Conservation (phyloP, 805 yeast genomes). For the Kodamaea sagamina region DNA sequence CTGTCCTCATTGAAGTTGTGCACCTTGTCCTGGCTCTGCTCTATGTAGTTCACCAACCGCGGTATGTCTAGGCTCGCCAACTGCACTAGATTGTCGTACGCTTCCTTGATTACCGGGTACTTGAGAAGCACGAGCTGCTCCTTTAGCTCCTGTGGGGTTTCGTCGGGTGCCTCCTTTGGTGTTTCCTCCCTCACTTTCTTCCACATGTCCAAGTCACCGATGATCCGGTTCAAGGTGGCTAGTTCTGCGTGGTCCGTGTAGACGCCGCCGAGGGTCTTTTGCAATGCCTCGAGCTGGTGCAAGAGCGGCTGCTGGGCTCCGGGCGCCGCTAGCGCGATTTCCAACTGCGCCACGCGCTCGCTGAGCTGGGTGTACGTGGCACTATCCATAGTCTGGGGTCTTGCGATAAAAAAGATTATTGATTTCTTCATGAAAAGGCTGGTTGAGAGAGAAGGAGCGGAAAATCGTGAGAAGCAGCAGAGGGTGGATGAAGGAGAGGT, state of each 20-base stretch:
- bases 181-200: conserved; percentile 12
- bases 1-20: conserved; percentile 19
- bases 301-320: conserved; percentile 12
- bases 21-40: conserved; percentile 19
- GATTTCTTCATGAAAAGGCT: background rate
- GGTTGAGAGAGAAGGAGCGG: background rate
- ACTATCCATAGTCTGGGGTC: conserved; percentile 11
- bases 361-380: conserved; percentile 13
- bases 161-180: conserved; percentile 1
- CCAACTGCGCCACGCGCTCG: conserved; percentile 14
- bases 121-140: conserved; percentile 25
- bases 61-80: conserved; percentile 27
- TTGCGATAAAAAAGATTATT: background rate
- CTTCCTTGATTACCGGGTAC: conserved; percentile 23
- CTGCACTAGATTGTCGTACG: conserved; percentile 23
- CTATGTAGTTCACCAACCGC: conserved; percentile 21
- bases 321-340: conserved; percentile 12
- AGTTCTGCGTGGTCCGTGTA: conserved; percentile 23
- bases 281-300: conserved; percentile 19
- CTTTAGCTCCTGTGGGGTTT: background rate
- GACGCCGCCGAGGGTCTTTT: conserved; percentile 16
- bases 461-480: too few species aligned
- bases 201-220: conserved; percentile 24
- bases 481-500: too few species aligned
- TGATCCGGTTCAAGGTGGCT: conserved; percentile 19